Conservation (phyloP, 2,329 filamentous ascomycete species). For the Diaporthe longicolla region DNA sequence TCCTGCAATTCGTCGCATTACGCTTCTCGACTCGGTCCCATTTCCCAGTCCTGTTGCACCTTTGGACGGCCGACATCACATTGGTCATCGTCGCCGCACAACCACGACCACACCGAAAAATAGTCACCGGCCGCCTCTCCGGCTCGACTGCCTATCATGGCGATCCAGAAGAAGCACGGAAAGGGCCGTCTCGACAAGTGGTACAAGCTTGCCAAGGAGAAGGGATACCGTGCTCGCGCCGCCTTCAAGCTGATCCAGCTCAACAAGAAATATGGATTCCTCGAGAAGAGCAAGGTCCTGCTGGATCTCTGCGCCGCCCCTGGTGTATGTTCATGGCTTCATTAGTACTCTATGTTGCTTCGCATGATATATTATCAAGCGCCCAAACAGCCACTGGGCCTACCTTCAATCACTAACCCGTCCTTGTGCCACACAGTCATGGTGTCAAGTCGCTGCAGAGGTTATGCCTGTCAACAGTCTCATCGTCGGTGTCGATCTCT, state of each 20-base stretch:
- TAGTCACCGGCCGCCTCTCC: not conserved
- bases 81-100: not conserved
- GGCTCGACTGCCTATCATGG: slow-evolving; percentile 70
- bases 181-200: slow-evolving; percentile 99
- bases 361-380: not conserved
- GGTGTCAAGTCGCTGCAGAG: slow-evolving; percentile 97
- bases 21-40: slow-evolving; percentile 4
- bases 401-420: slow-evolving; percentile 47
- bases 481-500: slow-evolving; percentile 93
- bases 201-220: slow-evolving; percentile 99
- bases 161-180: slow-evolving; percentile 98
- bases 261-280: slow-evolving; percentile 99
- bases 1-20: not conserved
- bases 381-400: not conserved
- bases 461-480: slow-evolving; percentile 92
- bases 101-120: not conserved
- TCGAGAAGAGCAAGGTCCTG: slow-evolving; percentile 96
- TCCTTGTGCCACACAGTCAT: slow-evolving; percentile 70
- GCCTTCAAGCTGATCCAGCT: slow-evolving; percentile 98
- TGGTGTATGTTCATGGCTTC: slow-evolving; percentile 73
- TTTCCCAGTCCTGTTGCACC: slow-evolving; percentile 9
- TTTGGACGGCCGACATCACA: slow-evolving; percentile 16
- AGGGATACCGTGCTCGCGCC: slow-evolving; percentile 94
- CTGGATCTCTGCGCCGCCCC: slow-evolving; percentile 98
- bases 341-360: not conserved